Conservation (phyloP, 495 filamentous ascomycete genomes). For the Podospora pseudopauciseta region DNA sequence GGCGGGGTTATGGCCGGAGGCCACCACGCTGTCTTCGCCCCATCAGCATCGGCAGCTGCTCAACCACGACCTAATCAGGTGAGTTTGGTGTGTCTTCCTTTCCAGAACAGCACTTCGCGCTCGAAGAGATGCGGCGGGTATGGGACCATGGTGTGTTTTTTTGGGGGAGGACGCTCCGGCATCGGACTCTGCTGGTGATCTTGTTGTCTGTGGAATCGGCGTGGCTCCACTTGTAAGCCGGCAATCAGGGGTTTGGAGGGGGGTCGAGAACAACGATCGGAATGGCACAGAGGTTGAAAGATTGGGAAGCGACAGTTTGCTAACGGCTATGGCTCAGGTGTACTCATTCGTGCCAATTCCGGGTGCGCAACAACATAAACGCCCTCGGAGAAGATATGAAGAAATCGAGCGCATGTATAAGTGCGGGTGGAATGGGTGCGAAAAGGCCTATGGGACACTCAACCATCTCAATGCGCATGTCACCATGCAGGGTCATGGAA, state of each 20-base stretch:
- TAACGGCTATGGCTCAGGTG: constrained; percentile 52
- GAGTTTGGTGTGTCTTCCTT: constrained; percentile 41
- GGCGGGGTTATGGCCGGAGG: constrained; percentile 51
- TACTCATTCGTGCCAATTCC: constrained; percentile 99
- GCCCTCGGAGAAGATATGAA: constrained; percentile 89
- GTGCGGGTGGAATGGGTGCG: constrained; percentile 96
- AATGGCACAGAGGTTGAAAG: not conserved
- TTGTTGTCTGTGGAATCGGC: not conserved
- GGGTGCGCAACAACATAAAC: constrained; percentile 95
- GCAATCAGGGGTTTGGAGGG: not conserved
- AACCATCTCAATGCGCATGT: constrained; percentile 97
- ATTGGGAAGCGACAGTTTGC: not conserved
- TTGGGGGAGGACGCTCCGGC: not conserved
- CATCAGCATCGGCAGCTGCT: constrained; percentile 50
- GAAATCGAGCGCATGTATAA: constrained; percentile 99
- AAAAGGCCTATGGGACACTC: constrained; percentile 94
- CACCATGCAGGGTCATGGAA: constrained; percentile 93
- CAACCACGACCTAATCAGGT: constrained; percentile 69
- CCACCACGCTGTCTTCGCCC: constrained; percentile 46
- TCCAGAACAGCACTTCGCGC: not conserved
- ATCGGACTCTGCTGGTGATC: not conserved
- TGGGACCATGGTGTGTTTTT: not conserved
- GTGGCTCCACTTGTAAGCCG: not conserved
- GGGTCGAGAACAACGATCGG: not conserved
- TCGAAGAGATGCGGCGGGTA: not conserved